phyloP scores from a whole-genome alignment of 805 yeast species.

The Candida wancherniae region DNA sequence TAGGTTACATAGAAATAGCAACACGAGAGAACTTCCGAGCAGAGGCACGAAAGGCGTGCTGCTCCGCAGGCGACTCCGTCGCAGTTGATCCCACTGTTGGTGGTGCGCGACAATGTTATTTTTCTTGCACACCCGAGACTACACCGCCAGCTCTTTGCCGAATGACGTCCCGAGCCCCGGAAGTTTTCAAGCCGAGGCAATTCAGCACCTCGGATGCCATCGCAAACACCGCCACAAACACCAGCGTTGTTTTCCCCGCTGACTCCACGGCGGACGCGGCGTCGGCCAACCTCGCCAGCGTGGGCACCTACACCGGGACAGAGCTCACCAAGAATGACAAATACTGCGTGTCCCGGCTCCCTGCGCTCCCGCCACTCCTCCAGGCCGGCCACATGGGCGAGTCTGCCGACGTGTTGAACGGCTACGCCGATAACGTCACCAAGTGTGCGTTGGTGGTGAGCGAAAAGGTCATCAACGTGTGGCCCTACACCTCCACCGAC shows the following conservation, averaged over 20 bases:
- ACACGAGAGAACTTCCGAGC: too few relatives aligned
- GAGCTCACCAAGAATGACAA: conserved; percentile 57
- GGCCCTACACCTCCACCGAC: conserved; percentile 65
- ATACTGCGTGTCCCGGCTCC: conserved; percentile 53
- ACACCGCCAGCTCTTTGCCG: too few relatives aligned
- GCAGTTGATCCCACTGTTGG: too few relatives aligned
- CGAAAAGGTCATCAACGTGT: conserved; percentile 52
- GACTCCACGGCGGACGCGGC: conserved; percentile 12
- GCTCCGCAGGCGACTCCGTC: too few relatives aligned
- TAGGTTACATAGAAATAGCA: too few relatives aligned
- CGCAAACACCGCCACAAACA: conserved; percentile 1
- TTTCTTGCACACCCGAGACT: too few relatives aligned
- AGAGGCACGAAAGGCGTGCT: too few relatives aligned
- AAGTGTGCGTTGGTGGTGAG: conserved; percentile 48
- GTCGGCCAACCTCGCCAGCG: conserved; percentile 1
- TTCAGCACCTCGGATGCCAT: conserved; percentile 6
- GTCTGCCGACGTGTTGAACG: conserved; percentile 32
- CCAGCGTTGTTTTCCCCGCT: conserved; percentile 13
- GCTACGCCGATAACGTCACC: conserved; percentile 44
- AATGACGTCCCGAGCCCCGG: conserved; percentile 1
- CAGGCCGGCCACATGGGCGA: conserved; percentile 9
- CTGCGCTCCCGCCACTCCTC: conserved; percentile 48
- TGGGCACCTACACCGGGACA: conserved; percentile 4
- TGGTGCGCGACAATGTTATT: too few relatives aligned
- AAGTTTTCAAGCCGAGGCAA: conserved; percentile 12